Percentiles rank a stretch among this genome's conserved stretches.
phyloP scores from a whole-genome alignment of 306 rosid species.

The Vachellia pachyceras region DNA sequence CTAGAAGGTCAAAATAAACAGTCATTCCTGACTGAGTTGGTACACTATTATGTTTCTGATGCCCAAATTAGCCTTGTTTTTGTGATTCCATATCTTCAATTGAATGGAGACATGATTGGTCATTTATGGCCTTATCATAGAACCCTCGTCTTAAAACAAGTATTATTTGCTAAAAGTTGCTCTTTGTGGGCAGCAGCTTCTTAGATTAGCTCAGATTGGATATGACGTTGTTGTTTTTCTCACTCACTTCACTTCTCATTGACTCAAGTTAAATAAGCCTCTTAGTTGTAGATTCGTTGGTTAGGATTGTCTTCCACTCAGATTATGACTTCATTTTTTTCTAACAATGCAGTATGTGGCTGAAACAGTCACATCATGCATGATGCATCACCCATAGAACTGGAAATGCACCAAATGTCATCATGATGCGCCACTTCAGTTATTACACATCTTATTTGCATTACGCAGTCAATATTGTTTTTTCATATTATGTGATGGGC shows the following conservation, averaged over 20 bases:
- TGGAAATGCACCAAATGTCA: background rate
- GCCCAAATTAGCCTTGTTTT: background rate
- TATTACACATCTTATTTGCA: background rate
- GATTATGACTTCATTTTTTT: background rate
- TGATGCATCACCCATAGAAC: background rate
- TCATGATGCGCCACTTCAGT: background rate
- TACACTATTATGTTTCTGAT: constrained; percentile 42
- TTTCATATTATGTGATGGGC: background rate
- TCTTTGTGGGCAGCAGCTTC: background rate
- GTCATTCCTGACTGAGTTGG: constrained; percentile 90
- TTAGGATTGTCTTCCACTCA: background rate
- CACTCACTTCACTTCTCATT: background rate
- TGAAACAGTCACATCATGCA: background rate
- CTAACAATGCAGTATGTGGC: background rate
- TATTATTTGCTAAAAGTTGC: constrained; percentile 6
- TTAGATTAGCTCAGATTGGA: background rate
- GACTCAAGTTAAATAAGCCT: background rate
- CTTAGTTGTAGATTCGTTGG: background rate
- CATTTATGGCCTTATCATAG: constrained; percentile 2
- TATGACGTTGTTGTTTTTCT: constrained; percentile 2
- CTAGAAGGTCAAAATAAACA: constrained; percentile 96
- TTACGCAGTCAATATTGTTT: background rate
- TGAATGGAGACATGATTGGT: background rate
- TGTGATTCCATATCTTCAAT: constrained; percentile 24
- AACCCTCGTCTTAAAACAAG: constrained; percentile 9